Conservation (phyloP, 2,329 filamentous ascomycete genomes). For the Meredithiella fracta region DNA sequence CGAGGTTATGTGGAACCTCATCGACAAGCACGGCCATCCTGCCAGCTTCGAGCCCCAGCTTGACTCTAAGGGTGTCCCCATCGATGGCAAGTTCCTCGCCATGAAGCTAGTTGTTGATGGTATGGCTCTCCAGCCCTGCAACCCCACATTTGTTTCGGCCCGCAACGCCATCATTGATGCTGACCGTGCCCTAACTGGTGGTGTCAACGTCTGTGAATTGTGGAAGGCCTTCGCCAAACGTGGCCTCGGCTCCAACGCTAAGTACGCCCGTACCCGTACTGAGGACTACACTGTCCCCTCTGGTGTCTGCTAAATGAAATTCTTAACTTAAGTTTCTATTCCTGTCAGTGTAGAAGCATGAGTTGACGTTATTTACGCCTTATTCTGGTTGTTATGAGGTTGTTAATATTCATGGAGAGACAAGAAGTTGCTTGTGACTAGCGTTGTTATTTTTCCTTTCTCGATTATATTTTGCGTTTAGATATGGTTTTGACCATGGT, state of each 20-base stretch:
- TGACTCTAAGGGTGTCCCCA: conserved; percentile 28
- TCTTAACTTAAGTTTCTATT: neutral
- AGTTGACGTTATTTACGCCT: neutral
- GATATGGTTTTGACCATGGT: neutral
- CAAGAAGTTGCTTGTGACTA: neutral
- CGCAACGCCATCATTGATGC: conserved; percentile 40
- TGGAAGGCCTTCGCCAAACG: conserved; percentile 42
- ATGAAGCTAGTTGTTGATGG: conserved; percentile 37
- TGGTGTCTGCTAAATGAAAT: conserved; percentile 16
- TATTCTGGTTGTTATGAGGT: no score
- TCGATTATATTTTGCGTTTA: neutral
- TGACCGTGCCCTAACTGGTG: conserved; percentile 33
- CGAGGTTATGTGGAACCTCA: conserved; percentile 41
- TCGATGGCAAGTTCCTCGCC: conserved; percentile 33
- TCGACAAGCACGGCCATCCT: conserved; percentile 38
- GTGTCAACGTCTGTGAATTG: conserved; percentile 33
- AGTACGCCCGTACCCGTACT: conserved; percentile 19
- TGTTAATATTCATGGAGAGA: neutral
- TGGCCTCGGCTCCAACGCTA: conserved; percentile 30
- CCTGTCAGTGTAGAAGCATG: neutral
- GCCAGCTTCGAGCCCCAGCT: conserved; percentile 27
- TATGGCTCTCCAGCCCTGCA: conserved; percentile 40
- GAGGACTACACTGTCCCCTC: conserved; percentile 21
- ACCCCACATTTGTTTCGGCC: conserved; percentile 35
- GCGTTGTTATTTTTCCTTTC: neutral